phyloP scores from a whole-genome alignment of 331 rosid genomes.

The Erythrophleum ivorense region DNA sequence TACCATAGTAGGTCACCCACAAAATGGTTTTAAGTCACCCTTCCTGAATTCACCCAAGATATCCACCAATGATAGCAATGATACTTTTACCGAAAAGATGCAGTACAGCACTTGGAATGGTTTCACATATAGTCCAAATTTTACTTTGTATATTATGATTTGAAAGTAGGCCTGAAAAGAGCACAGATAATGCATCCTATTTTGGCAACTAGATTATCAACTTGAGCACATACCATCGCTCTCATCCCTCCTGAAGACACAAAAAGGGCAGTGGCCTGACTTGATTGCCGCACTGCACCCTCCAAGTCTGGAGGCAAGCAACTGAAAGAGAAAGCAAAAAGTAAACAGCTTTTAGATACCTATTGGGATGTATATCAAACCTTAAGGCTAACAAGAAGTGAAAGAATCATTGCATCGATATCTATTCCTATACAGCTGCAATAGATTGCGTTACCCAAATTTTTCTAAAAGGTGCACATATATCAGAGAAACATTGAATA shows the following conservation, averaged over 20 bases:
- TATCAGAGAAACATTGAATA: background rate
- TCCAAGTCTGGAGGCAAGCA: constrained; percentile 95
- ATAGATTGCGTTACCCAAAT: background rate
- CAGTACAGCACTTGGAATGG: constrained; percentile 21
- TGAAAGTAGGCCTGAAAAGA: constrained; percentile 3
- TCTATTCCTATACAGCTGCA: constrained; percentile 20
- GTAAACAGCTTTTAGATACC: constrained; percentile 36
- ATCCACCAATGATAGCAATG: background rate
- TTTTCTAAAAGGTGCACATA: background rate
- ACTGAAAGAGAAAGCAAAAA: constrained; percentile 57
- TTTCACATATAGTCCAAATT: constrained; percentile 1
- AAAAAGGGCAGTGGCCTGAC: constrained; percentile 74
- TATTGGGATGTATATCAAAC: constrained; percentile 21
- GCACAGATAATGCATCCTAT: background rate
- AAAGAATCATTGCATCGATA: constrained; percentile 13
- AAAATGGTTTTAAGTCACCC: background rate
- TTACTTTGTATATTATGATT: constrained; percentile 4
- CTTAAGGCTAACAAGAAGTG: background rate
- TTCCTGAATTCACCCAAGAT: background rate
- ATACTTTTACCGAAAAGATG: background rate
- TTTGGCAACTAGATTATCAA: constrained; percentile 9
- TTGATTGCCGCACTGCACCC: constrained; percentile 90
- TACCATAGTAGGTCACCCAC: background rate
- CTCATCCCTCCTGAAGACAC: constrained; percentile 91
- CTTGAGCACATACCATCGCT: constrained; percentile 69